Evolutionary conservation across 345 rosid species (phyloP).

Genomic region (Lepidium didymum): DNA sequence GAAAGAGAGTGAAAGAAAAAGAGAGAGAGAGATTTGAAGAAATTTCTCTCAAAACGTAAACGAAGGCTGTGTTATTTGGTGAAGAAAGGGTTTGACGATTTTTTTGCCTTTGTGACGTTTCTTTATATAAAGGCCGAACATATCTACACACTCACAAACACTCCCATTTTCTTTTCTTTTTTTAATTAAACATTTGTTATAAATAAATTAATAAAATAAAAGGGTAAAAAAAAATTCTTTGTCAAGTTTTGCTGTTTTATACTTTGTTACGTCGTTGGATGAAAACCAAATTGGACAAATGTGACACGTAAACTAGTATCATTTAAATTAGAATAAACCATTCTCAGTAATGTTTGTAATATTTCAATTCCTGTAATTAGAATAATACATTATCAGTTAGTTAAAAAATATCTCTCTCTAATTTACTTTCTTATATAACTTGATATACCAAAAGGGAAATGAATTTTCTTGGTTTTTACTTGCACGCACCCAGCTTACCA

Average conservation of each 20-base stretch:
- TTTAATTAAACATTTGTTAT: background rate
- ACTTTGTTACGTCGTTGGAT: background rate
- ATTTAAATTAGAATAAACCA: background rate
- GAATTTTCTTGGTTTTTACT: background rate
- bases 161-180: background rate
- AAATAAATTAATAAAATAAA: background rate
- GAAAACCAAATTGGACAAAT: background rate
- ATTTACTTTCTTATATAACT: background rate
- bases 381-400: background rate
- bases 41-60: background rate
- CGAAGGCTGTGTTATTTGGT: background rate
- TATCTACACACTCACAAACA: background rate
- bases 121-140: slow-evolving; percentile 24
- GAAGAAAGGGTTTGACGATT: slow-evolving; percentile 21
- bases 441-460: background rate
- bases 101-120: slow-evolving; percentile 8
- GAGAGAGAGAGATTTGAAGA: background rate
- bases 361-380: background rate
- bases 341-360: background rate
- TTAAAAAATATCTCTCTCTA: background rate
- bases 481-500: background rate
- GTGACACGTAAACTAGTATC: background rate
- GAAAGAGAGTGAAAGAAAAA: background rate
- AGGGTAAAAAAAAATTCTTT: too few relatives aligned
- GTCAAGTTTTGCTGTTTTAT: background rate